Percentiles rank a stretch among this genome's conserved stretches.
Evolutionary conservation across 2,329 filamentous ascomycete genomes (phyloP).

Genomic region (Raffaelea arxii): DNA sequence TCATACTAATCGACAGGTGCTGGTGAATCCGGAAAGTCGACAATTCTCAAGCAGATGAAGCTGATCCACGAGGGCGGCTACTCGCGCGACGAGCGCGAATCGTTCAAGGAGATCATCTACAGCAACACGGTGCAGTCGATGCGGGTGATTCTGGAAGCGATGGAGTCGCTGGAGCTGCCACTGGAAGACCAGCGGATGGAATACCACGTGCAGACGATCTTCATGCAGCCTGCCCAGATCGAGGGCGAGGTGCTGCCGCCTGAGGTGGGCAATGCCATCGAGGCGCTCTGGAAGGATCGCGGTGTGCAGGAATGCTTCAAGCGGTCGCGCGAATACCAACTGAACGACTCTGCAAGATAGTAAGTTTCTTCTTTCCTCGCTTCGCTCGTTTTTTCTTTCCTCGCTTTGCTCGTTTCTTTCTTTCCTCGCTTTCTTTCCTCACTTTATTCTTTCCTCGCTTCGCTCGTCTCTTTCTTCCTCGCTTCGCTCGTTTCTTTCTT

Average conservation of each 20-base stretch:
- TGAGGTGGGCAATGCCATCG: constrained; percentile 87
- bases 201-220: constrained; percentile 96
- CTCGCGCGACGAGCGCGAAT: constrained; percentile 74
- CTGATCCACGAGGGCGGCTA: constrained; percentile 98
- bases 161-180: constrained; percentile 65
- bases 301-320: constrained; percentile 95
- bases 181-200: constrained; percentile 88
- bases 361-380: constrained; percentile 25
- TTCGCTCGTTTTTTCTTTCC: too few species aligned
- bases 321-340: constrained; percentile 87
- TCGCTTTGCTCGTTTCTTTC: too few species aligned
- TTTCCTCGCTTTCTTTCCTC: too few species aligned
- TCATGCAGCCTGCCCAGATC: constrained; percentile 96
- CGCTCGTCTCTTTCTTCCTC: too few species aligned
- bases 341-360: constrained; percentile 96
- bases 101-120: constrained; percentile 63
- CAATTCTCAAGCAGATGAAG: constrained; percentile 96
- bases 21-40: constrained; percentile 95
- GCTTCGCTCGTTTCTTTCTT: too few species aligned
- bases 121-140: constrained; percentile 62
- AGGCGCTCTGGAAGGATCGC: constrained; percentile 83
- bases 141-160: constrained; percentile 59
- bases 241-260: constrained; percentile 91
- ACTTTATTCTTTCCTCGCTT: too few species aligned
- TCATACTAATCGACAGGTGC: constrained; percentile 51